These are phyloP conservation scores for Kondoa malvinella DNA, from an alignment of 768 basidiomycete species.

Conservation along the genomic window DNA sequence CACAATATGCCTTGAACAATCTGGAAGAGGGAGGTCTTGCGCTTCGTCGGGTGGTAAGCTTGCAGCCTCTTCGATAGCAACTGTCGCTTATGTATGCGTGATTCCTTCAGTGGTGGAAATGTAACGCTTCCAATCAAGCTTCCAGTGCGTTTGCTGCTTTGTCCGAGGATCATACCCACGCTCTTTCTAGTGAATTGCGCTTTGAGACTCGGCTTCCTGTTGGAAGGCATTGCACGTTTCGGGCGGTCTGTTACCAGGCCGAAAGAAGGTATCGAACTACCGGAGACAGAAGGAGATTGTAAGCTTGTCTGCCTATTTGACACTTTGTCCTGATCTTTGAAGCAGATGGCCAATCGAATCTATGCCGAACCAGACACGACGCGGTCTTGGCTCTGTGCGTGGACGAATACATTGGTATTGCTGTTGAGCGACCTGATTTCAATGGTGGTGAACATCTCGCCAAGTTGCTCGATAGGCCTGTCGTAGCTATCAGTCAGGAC, in stretches of 20 bases:
- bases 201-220: not conserved
- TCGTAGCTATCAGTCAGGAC: no score
- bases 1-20: not conserved
- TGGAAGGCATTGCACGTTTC: not conserved
- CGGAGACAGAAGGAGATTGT: not conserved
- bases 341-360: not conserved
- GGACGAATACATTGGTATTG: not conserved
- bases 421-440: not conserved
- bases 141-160: no score
- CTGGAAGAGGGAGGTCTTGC: not conserved
- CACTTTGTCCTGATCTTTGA: not conserved
- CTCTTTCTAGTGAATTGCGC: not conserved
- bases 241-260: not conserved
- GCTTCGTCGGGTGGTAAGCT: not conserved
- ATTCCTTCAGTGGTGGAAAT: no score
- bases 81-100: no score
- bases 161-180: no score
- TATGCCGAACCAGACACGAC: not conserved
- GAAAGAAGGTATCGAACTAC: not conserved
- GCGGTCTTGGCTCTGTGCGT: not conserved
- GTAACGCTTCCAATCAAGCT: no score
- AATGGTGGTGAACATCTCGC: not conserved
- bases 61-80: not conserved
- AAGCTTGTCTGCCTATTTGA: not conserved
- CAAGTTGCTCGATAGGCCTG: not conserved